phyloP scores from a whole-genome alignment of 768 basidiomycete species.

The Boletus vinaceobasis region DNA sequence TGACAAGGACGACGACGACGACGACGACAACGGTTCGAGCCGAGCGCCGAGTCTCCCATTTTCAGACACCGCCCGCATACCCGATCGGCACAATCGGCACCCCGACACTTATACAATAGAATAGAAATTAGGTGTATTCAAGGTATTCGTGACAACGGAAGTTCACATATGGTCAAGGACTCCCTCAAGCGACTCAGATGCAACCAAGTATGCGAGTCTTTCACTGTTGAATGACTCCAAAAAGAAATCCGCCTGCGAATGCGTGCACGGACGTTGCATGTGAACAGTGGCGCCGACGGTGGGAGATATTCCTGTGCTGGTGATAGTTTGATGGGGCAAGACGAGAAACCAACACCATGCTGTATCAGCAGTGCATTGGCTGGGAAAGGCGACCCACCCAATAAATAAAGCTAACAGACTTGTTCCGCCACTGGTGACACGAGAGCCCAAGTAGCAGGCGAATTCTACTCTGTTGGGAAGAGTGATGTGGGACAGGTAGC shows the following conservation, averaged over 20 bases:
- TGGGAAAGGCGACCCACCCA: background rate
- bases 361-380: background rate
- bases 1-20: slow-evolving; percentile 16
- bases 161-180: too few relatives aligned
- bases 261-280: background rate
- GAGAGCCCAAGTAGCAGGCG: too few relatives aligned
- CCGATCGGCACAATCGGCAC: slow-evolving; percentile 19
- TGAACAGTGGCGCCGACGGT: background rate
- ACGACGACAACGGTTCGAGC: background rate
- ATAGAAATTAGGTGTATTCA: background rate
- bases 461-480: too few relatives aligned
- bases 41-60: slow-evolving; percentile 12
- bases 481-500: too few relatives aligned
- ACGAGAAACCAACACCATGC: background rate
- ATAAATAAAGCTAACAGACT: too few relatives aligned
- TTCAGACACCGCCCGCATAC: slow-evolving; percentile 32
- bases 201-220: too few relatives aligned
- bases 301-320: background rate
- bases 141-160: too few relatives aligned
- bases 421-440: too few relatives aligned
- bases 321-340: too few relatives aligned
- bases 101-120: background rate
- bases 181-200: too few relatives aligned
- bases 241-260: too few relatives aligned
- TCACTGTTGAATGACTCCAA: background rate